Evolutionary conservation across 2,329 filamentous ascomycete genomes (phyloP).

Genomic region (Emmonsiellopsis sp.): DNA sequence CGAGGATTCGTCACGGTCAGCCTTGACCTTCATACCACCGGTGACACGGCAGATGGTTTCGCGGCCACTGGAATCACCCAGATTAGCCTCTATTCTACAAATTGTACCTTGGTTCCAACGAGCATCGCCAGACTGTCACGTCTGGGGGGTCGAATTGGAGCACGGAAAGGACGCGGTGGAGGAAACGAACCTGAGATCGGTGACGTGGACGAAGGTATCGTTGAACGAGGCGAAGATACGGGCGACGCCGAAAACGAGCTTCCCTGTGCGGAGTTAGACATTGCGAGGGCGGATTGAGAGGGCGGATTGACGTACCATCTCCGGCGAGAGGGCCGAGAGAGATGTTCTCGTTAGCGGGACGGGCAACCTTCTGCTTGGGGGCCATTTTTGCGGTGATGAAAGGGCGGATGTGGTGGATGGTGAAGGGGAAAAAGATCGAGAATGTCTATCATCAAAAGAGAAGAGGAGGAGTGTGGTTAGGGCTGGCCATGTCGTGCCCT

Average conservation of each 20-base stretch:
- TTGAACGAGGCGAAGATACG: slow-evolving; percentile 96
- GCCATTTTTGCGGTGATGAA: slow-evolving; percentile 61
- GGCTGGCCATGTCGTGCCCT: slow-evolving; percentile 9
- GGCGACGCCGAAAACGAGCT: slow-evolving; percentile 96
- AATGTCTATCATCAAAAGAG: slow-evolving; percentile 13
- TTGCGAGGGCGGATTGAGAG: slow-evolving; percentile 1
- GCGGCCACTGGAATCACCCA: slow-evolving; percentile 77
- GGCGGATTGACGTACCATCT: slow-evolving; percentile 55
- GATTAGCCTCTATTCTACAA: slow-evolving; percentile 46
- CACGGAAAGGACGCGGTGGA: background rate
- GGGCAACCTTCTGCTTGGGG: slow-evolving; percentile 81
- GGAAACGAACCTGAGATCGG: slow-evolving; percentile 77
- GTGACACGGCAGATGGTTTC: slow-evolving; percentile 99
- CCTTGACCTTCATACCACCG: slow-evolving; percentile 99
- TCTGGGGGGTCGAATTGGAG: background rate
- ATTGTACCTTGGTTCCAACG: background rate
- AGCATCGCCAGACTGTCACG: too few species aligned
- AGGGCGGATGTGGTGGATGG: slow-evolving; percentile 33
- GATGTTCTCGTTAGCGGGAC: slow-evolving; percentile 88
- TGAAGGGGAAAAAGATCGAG: slow-evolving; percentile 26
- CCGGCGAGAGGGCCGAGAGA: slow-evolving; percentile 93
- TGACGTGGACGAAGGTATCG: slow-evolving; percentile 95
- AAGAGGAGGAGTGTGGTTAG: slow-evolving; percentile 8
- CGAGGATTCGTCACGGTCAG: slow-evolving; percentile 98
- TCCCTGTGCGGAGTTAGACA: slow-evolving; percentile 48